phyloP scores from a whole-genome alignment of 345 rosid species.

The Citrus sp. region DNA sequence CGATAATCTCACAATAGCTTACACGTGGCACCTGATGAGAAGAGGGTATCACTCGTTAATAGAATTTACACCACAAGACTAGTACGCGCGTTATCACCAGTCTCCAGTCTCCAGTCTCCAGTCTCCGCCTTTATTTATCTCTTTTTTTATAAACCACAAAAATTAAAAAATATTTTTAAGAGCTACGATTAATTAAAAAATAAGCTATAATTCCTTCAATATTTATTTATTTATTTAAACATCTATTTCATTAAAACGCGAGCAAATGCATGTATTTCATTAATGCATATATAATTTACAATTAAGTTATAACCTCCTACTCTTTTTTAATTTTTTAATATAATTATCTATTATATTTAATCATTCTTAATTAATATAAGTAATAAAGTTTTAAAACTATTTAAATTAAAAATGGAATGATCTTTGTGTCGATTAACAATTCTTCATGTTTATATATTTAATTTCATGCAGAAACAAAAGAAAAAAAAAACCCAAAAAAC shows the following conservation, averaged over 20 bases:
- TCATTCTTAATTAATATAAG: no score
- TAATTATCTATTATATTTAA: no score
- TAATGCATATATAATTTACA: no score
- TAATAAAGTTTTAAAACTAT: no score
- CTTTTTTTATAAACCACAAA: background rate
- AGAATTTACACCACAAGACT: conserved; percentile 13
- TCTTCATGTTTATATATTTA: background rate
- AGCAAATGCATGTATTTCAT: no score
- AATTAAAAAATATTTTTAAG: background rate
- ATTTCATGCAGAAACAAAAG: background rate
- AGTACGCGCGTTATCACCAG: background rate
- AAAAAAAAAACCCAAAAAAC: background rate
- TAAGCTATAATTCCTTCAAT: background rate
- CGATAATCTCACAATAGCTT: background rate
- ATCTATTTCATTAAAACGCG: no score
- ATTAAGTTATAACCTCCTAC: no score
- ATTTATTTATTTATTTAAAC: background rate
- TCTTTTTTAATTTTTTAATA: no score
- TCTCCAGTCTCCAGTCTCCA: background rate
- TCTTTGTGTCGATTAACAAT: no score
- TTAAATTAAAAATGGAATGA: no score
- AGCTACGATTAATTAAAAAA: background rate
- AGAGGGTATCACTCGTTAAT: background rate
- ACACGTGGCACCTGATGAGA: conserved; percentile 19
- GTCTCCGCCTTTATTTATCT: no score